Conservation (phyloP, 129 eudicot species). For the Lactuca sativa region DNA sequence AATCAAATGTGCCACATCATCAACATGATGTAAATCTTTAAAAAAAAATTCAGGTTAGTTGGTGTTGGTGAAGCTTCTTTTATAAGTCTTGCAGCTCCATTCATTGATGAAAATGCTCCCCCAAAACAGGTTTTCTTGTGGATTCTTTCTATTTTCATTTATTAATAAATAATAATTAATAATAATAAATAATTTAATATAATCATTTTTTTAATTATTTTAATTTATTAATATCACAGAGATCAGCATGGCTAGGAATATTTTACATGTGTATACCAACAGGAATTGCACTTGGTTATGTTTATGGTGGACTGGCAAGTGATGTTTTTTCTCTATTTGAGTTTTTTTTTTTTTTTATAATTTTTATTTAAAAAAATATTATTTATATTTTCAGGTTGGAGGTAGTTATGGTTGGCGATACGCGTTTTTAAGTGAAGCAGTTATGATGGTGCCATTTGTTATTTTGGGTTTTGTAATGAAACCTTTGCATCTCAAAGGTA, state of each 20-base stretch:
- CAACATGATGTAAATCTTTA: slow-evolving; percentile 12
- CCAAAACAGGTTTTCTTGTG: slow-evolving; percentile 48
- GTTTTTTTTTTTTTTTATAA: slow-evolving; percentile 1
- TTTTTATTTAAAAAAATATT: not conserved
- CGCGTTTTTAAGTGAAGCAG: slow-evolving; percentile 73
- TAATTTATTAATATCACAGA: slow-evolving; percentile 36
- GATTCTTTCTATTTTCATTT: not conserved
- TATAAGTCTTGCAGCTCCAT: slow-evolving; percentile 97
- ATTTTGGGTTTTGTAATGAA: slow-evolving; percentile 74
- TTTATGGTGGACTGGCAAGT: slow-evolving; percentile 84
- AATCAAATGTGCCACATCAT: not conserved
- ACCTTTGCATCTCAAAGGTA: slow-evolving; percentile 82
- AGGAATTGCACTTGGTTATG: slow-evolving; percentile 89
- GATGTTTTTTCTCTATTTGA: not conserved
- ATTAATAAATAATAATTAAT: not conserved
- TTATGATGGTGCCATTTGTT: slow-evolving; percentile 84
- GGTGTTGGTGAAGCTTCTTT: slow-evolving; percentile 99
- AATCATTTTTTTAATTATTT: not conserved
- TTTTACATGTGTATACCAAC: slow-evolving; percentile 98
- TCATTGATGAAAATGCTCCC: slow-evolving; percentile 93
- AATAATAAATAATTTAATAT: not conserved
- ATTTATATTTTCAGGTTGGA: slow-evolving; percentile 56
- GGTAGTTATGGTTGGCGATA: slow-evolving; percentile 55
- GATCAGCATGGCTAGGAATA: slow-evolving; percentile 85
- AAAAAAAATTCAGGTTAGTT: slow-evolving; percentile 56